A percentile compares a stretch with the other conserved stretches of the same genome.
These are phyloP conservation scores for Condylostoma magnum DNA, from an alignment of 169 alveolate genomes.

Conservation along the genomic window DNA sequence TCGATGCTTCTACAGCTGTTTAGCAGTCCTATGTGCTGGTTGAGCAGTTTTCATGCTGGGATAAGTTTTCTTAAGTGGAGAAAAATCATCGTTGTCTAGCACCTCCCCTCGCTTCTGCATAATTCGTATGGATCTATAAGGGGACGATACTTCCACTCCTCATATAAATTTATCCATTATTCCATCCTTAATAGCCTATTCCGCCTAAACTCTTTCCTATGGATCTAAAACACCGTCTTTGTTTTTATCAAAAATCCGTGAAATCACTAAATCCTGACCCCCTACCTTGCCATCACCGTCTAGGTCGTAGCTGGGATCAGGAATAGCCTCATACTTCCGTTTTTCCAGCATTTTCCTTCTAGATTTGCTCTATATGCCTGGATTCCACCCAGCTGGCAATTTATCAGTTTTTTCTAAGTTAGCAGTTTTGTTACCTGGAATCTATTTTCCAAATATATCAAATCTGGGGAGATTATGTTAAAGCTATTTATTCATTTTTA, in stretches of 20 bases:
- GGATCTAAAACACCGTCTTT: conserved; percentile 64
- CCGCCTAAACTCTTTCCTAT: conserved; percentile 57
- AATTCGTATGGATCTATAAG: conserved; percentile 41
- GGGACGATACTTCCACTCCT: conserved; percentile 62
- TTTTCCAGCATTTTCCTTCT: conserved; percentile 37
- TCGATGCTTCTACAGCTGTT: no score
- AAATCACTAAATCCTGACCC: conserved; percentile 60
- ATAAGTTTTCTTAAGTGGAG: conserved; percentile 59
- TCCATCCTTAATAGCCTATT: conserved; percentile 56
- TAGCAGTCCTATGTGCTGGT: no score
- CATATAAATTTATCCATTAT: conserved; percentile 53
- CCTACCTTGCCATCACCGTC: conserved; percentile 78
- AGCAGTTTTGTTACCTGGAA: no score
- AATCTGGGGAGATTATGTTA: no score
- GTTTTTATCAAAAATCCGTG: conserved; percentile 59
- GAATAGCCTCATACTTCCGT: conserved; percentile 46
- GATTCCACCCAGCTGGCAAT: conserved; percentile 12
- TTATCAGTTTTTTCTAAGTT: background rate
- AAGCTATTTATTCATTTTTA: no score
- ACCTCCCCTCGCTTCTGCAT: conserved; percentile 73
- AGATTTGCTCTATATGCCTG: conserved; percentile 10
- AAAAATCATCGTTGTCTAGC: conserved; percentile 68
- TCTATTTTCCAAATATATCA: no score
- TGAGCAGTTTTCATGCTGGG: conserved; percentile 42
- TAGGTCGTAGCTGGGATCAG: conserved; percentile 68